These are phyloP conservation scores for Leccinum pseudoinsigne DNA, from an alignment of 1,284 basidiomycete species.

Conservation along the genomic window DNA sequence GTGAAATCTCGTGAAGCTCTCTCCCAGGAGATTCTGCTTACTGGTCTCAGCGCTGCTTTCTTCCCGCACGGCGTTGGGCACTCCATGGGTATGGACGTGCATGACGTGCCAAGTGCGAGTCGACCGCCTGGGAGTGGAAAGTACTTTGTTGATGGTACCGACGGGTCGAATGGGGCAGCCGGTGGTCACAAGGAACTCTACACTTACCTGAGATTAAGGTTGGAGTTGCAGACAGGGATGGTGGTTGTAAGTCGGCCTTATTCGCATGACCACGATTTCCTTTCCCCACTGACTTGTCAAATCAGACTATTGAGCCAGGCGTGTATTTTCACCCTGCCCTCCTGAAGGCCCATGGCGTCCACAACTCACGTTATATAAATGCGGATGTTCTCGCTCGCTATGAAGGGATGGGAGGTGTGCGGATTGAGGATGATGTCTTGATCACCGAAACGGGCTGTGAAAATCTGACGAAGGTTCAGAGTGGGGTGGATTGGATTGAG, in stretches of 20 bases:
- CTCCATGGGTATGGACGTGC: conserved; percentile 86
- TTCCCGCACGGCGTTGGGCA: conserved; percentile 93
- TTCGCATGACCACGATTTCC: not conserved
- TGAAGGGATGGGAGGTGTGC: conserved; percentile 80
- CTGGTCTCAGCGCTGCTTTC: conserved; percentile 80
- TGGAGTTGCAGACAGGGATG: conserved; percentile 76
- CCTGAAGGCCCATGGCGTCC: conserved; percentile 54
- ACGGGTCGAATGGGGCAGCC: conserved; percentile 23
- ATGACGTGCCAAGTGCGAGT: conserved; percentile 78
- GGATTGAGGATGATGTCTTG: conserved; percentile 87
- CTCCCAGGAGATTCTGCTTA: conserved; percentile 55
- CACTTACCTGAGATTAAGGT: conserved; percentile 72
- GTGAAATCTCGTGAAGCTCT: conserved; percentile 21
- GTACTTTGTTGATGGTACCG: conserved; percentile 22
- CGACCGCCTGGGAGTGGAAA: conserved; percentile 56
- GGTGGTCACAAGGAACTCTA: conserved; percentile 60
- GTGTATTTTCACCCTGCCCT: conserved; percentile 85
- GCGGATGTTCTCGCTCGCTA: conserved; percentile 71
- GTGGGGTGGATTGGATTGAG: conserved; percentile 80
- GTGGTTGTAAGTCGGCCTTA: conserved; percentile 60
- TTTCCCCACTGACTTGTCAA: not conserved
- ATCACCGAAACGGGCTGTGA: conserved; percentile 67
- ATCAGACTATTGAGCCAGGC: conserved; percentile 84
- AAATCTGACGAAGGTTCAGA: conserved; percentile 79
- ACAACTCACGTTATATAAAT: conserved; percentile 70